Evolutionary conservation across 208 protist genomes (phyloP).

Genomic region (Sergeia podlipaevii): DNA sequence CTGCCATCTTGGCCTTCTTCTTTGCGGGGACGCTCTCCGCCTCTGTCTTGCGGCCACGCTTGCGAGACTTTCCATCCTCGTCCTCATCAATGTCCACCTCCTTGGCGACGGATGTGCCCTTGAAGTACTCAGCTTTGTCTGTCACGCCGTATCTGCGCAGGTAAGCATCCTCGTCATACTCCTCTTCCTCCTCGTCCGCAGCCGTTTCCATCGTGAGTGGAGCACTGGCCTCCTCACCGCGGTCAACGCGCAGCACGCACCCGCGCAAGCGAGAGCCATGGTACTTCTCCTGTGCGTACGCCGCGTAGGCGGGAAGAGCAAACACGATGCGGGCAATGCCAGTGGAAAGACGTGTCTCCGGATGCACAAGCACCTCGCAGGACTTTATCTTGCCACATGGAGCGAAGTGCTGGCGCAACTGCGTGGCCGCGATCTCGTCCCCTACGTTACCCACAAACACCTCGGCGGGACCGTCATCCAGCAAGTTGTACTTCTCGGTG

Average conservation of each 20-base stretch:
- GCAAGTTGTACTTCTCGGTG: constrained; percentile 81
- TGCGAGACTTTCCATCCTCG: constrained; percentile 8
- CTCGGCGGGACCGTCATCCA: constrained; percentile 69
- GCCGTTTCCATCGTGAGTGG: constrained; percentile 39
- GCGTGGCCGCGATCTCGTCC: constrained; percentile 69
- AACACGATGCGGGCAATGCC: constrained; percentile 79
- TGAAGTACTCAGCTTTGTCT: constrained; percentile 79
- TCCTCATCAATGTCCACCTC: constrained; percentile 25
- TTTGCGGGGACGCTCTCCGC: constrained; percentile 12
- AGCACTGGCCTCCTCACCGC: constrained; percentile 73
- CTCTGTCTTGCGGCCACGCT: constrained; percentile 8
- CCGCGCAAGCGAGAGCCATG: constrained; percentile 81
- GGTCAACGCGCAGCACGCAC: constrained; percentile 79
- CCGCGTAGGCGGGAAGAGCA: constrained; percentile 76
- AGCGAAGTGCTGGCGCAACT: constrained; percentile 77
- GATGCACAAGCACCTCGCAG: constrained; percentile 80
- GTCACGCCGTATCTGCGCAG: constrained; percentile 65
- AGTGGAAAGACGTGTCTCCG: constrained; percentile 58
- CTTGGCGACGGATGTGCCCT: constrained; percentile 68
- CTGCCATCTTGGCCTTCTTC: constrained; percentile 3
- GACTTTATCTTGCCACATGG: constrained; percentile 56
- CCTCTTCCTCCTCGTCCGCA: constrained; percentile 33
- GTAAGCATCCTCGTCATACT: constrained; percentile 73
- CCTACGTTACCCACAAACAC: constrained; percentile 82
- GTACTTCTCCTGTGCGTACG: constrained; percentile 74